Conservation (phyloP, 257 asterid genomes). For the Solanum tarijense region DNA sequence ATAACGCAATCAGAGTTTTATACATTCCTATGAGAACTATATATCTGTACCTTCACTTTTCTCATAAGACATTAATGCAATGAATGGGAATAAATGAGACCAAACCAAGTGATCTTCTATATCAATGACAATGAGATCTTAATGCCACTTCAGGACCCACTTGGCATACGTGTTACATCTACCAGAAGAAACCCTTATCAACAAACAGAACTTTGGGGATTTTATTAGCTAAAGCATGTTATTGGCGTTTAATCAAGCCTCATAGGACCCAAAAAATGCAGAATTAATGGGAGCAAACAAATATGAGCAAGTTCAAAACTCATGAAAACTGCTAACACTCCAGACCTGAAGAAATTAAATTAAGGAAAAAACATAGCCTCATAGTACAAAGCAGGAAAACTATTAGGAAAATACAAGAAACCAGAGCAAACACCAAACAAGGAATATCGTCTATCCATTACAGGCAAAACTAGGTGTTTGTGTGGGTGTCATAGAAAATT, state of each 20-base stretch:
- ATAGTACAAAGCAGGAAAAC: not conserved
- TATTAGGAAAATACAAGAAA: not conserved
- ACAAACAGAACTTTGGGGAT: not conserved
- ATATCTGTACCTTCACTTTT: not conserved
- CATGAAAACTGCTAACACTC: not conserved
- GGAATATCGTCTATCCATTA: not conserved
- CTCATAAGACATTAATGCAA: not conserved
- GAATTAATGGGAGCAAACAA: not conserved
- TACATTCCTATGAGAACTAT: not conserved
- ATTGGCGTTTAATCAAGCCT: not conserved
- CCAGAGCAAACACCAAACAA: not conserved
- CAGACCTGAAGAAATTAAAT: not conserved
- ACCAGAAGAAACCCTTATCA: not conserved
- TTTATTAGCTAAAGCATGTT: not conserved
- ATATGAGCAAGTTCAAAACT: not conserved
- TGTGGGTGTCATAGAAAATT: not conserved
- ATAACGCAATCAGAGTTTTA: not conserved
- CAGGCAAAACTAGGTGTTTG: not conserved
- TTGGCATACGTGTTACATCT: not conserved
- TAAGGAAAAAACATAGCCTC: not conserved
- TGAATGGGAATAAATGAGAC: not conserved
- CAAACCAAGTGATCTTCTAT: not conserved
- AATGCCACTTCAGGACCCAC: not conserved
- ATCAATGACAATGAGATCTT: not conserved
- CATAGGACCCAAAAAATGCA: not conserved